These are phyloP conservation scores for Ogataea pini DNA, from an alignment of 805 yeast species.

Conservation along the genomic window DNA sequence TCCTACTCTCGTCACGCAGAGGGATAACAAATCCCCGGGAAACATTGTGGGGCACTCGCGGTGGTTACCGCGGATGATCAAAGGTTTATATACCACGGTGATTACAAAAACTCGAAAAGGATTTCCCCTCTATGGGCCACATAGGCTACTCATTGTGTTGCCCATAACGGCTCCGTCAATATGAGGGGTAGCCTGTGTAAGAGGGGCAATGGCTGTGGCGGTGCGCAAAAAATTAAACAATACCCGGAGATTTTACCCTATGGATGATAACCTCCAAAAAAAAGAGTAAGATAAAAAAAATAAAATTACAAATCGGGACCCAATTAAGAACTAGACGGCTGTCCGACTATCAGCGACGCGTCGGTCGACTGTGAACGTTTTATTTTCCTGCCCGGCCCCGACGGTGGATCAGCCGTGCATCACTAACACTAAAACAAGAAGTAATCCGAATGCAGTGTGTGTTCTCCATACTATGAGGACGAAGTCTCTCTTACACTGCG, in stretches of 20 bases:
- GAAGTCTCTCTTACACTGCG: no score
- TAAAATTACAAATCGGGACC: background rate
- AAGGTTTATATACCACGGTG: background rate
- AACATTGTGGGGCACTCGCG: background rate
- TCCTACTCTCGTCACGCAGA: slow-evolving; percentile 6
- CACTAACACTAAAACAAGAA: background rate
- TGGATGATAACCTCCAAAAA: background rate
- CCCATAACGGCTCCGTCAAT: background rate
- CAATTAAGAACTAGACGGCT: background rate
- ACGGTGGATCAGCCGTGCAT: background rate
- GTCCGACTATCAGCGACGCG: background rate
- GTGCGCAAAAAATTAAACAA: background rate
- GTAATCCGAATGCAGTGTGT: no score
- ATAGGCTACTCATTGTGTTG: background rate
- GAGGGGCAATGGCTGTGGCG: slow-evolving; percentile 4
- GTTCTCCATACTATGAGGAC: no score
- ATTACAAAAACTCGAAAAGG: background rate
- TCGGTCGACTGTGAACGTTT: background rate
- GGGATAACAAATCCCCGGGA: slow-evolving; percentile 3
- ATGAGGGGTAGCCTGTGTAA: slow-evolving; percentile 1
- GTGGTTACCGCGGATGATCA: background rate
- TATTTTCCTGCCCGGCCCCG: background rate
- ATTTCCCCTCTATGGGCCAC: slow-evolving; percentile 1
- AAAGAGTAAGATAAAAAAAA: background rate
- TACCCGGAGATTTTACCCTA: background rate